These are phyloP conservation scores for Pseudomonodictys pantanalensis DNA, from an alignment of 495 filamentous ascomycete genomes.

Conservation along the genomic window DNA sequence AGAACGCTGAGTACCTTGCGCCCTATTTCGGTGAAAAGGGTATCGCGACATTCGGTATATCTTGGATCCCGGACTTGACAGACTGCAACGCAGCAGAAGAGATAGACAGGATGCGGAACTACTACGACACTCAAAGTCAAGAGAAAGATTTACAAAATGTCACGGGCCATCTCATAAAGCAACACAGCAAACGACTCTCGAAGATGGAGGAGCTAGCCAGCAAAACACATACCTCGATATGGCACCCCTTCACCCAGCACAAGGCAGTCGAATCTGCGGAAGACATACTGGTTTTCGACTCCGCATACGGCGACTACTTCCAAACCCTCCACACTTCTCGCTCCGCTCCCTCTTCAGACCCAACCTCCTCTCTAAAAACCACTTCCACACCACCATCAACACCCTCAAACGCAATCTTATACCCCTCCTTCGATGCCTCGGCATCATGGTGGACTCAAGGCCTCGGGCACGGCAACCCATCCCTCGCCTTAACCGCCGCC, in stretches of 20 bases:
- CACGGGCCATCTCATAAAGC: slow-evolving; percentile 30
- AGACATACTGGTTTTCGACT: slow-evolving; percentile 68
- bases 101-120: slow-evolving; percentile 52
- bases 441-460: slow-evolving; percentile 88
- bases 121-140: slow-evolving; percentile 55
- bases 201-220: slow-evolving; percentile 54
- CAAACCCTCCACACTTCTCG: slow-evolving; percentile 44
- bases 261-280: slow-evolving; percentile 51
- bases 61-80: slow-evolving; percentile 19
- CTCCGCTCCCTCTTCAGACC: slow-evolving; percentile 6
- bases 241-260: slow-evolving; percentile 83
- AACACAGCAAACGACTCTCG: slow-evolving; percentile 51
- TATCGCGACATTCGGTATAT: slow-evolving; percentile 29
- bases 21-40: slow-evolving; percentile 60
- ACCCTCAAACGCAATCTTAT: slow-evolving; percentile 46
- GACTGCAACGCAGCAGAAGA: slow-evolving; percentile 40
- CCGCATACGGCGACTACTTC: slow-evolving; percentile 72
- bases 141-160: slow-evolving; percentile 34
- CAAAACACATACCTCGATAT: slow-evolving; percentile 61
- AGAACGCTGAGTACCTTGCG: slow-evolving; percentile 62
- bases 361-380: too few relatives aligned
- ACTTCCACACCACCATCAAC: too few relatives aligned
- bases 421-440: slow-evolving; percentile 69
- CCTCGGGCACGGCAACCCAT: slow-evolving; percentile 69
- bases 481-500: slow-evolving; percentile 64